Base-by-base conservation (phyloP, 208 protist species). In the Leishmania arabica region DNA sequence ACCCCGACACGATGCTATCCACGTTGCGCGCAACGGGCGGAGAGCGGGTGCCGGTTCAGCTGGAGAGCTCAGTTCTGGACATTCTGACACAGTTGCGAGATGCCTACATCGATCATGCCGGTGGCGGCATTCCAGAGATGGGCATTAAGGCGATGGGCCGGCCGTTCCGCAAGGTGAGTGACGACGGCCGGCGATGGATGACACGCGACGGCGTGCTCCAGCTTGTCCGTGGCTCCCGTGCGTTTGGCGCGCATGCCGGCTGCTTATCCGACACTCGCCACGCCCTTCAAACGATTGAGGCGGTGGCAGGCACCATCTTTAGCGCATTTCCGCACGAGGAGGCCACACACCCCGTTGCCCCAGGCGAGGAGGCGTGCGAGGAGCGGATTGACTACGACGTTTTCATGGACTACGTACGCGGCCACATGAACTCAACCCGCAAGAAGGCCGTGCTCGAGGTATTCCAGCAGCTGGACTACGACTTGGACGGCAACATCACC, bases 111-210 rank as follows among this genome's bases (percentile, higher is more conserved):
- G 62, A 90, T 51, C 82, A 96, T 78, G 87, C 82, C 4, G 94
- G 94, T 34, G 92, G 92, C 27, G 92, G 95, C 31, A 94, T 97
- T 68, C 93, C 94, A n/a, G 93, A 96, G 88, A 86, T 97, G 45
- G 95, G 95, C 80, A 95, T 98, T 69, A 98, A 98, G 69, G 93
- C 92, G 21, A 97, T 97, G 93, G 95, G 95, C 0, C 87, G 93
- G 13, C 95, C 92, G 5, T 98, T 97, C 69, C 91, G 93, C 71
- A 40, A 84, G 19, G 91, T 93, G 27, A 80, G 79, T 70, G 89
- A 66, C 34, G 93, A 97, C 79, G 95, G 95, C 27, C 89, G 89
- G n/a, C 92, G 94, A 7, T 97, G 91, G 89, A 95, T 97, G 90
- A 93, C 90, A 42, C 80, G 84, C 68, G 84, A 89, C 27, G 89